These are phyloP conservation scores for Cladosporium sp. DNA, from an alignment of 2,329 filamentous ascomycete genomes.

Conservation along the genomic window DNA sequence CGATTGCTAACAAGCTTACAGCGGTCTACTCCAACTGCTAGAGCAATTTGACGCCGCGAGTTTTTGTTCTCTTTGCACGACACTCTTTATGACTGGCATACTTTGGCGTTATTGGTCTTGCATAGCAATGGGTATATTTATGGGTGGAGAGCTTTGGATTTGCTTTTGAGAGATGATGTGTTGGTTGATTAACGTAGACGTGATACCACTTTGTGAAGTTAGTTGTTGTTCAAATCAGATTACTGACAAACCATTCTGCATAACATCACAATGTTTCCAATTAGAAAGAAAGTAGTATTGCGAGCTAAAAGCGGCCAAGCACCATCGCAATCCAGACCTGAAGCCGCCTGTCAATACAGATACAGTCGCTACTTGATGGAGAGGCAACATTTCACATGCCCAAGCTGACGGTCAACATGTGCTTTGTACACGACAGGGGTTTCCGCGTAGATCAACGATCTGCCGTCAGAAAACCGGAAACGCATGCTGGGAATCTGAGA, in stretches of 20 bases:
- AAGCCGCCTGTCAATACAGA: too few species aligned
- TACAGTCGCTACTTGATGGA: too few species aligned
- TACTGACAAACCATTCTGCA: too few species aligned
- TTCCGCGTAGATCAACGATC: neutral
- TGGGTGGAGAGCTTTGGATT: neutral
- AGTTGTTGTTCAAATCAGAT: too few species aligned
- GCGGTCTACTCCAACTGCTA: neutral
- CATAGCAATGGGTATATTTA: neutral
- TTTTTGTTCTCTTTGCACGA: neutral
- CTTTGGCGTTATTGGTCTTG: neutral
- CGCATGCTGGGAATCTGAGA: neutral
- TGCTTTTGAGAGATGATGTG: neutral
- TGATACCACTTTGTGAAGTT: neutral
- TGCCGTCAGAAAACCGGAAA: neutral
- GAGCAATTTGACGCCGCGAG: neutral
- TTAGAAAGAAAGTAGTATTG: too few species aligned
- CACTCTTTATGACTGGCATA: constrained; percentile 1
- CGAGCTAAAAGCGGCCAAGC: too few species aligned
- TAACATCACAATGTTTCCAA: too few species aligned
- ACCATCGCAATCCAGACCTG: too few species aligned
- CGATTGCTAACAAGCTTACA: neutral
- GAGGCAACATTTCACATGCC: too few species aligned
- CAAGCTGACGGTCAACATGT: too few species aligned
- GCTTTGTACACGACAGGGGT: too few species aligned
- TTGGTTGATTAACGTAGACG: too few species aligned